Evolutionary conservation across 2,329 filamentous ascomycete species (phyloP), one percentile per base, ranked within the genome.

Genomic region (Penicillium sp.): DNA sequence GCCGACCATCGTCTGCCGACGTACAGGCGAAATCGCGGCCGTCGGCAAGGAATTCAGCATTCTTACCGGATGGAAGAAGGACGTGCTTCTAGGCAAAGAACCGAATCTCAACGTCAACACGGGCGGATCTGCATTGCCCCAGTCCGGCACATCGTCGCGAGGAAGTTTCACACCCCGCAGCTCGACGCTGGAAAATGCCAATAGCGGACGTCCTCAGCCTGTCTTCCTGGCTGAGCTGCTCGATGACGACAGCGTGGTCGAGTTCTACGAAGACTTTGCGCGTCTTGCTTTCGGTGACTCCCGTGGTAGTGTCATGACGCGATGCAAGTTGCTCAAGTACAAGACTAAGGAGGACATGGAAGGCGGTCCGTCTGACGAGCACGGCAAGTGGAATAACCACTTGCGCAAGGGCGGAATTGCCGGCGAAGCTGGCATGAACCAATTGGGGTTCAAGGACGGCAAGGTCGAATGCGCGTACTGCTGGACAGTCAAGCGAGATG

Each of bases 1-100:
- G 4, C 95, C 95, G 0, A 96, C 93, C 0, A 87, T 99, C 59
- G 91, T 98, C 28, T 96, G 92, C 71, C 88, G 95, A 50, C 87
- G 95, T 50, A 96, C 93, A 0, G 95, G 95, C 53, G 95, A 98
- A 75, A 88, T 99, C n/a, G 93, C 92, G 0, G 91, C 91, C 3
- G 92, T 96, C 22, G 96, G 95, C 73, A 96, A 97, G 76, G 95
- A 98, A 74, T 99, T 99, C 68, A 92, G 89, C n/a, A 90, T 96
- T 34, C 81, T 99, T 55, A 97, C 95, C 0, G 95, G 94, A 5
- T 99, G 95, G 95, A 90, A 88, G 54, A 93, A 92, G 71, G 90
- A 95, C 50, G 88, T 98, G 0, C 81, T 99, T 0, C 82, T 98
- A 0, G 95, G 95, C 51, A 91, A 92, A 69, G 90, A 92, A 70